Percentiles rank a stretch among this genome's conserved stretches.
Evolutionary conservation across 2,329 filamentous ascomycete species (phyloP).

Genomic region (Ophiostoma ulmi): DNA sequence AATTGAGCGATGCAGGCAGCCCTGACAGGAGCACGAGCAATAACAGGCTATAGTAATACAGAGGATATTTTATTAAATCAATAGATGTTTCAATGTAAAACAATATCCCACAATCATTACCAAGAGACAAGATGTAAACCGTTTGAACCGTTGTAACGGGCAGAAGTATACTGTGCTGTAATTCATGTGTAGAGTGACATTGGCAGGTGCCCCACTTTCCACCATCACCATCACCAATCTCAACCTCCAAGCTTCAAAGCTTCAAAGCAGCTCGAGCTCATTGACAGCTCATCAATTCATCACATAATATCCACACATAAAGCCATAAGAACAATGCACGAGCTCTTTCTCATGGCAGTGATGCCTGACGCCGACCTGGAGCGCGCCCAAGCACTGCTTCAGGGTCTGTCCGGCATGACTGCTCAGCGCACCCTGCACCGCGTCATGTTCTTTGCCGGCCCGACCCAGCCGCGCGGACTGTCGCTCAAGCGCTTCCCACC

Average conservation of each 20-base stretch:
- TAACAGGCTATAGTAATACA: background rate
- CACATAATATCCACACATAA: background rate
- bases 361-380: constrained; percentile 50
- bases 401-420: constrained; percentile 54
- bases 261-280: background rate
- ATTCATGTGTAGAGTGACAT: background rate
- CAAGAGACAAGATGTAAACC: background rate
- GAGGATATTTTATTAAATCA: background rate
- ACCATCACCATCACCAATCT: constrained; percentile 17
- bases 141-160: background rate
- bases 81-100: background rate
- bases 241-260: constrained; percentile 12
- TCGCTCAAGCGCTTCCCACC: constrained; percentile 34
- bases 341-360: constrained; percentile 54
- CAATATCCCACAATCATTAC: background rate
- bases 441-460: constrained; percentile 51
- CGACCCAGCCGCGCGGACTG: constrained; percentile 42
- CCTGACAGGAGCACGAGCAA: background rate
- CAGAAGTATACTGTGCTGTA: background rate
- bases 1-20: background rate
- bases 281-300: background rate
- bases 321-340: constrained; percentile 43
- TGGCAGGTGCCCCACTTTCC: constrained; percentile 15
- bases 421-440: constrained; percentile 47
- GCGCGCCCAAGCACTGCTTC: constrained; percentile 48